Evolutionary conservation across 352 stramenopile genomes (phyloP).

Genomic region (Blastocystis sp.): DNA sequence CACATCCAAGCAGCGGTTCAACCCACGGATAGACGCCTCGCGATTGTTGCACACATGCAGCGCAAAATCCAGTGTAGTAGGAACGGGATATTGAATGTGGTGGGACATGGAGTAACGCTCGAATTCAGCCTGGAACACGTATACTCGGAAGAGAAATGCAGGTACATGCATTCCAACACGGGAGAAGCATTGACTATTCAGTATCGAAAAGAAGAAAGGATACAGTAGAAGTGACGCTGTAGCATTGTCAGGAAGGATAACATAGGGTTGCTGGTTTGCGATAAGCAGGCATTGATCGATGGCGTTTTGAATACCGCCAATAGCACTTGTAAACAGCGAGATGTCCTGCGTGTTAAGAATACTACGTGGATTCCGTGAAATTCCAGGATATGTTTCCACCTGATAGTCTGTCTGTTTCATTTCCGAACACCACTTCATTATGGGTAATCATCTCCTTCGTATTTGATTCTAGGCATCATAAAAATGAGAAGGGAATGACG

Average conservation of each 20-base stretch:
- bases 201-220: too few relatives aligned
- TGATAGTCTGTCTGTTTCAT: neutral
- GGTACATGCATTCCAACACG: neutral
- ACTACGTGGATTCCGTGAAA: neutral
- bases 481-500: neutral
- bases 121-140: neutral
- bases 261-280: neutral
- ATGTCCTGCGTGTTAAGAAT: neutral
- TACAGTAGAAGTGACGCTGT: neutral
- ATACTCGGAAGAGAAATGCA: conserved; percentile 9
- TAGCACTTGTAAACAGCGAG: conserved; percentile 7
- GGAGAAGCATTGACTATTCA: neutral
- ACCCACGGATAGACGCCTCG: neutral
- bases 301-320: neutral
- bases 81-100: neutral
- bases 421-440: conserved; percentile 6
- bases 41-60: conserved; percentile 3
- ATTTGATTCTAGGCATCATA: neutral
- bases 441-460: neutral
- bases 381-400: conserved; percentile 1
- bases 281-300: too few relatives aligned
- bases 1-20: conserved; percentile 7
- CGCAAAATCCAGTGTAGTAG: neutral
- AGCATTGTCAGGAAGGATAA: conserved; percentile 11
- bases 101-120: neutral